Evolutionary conservation across 108 stramenopile genomes (phyloP).

Genomic region (Fragilariopsis cylindrus): DNA sequence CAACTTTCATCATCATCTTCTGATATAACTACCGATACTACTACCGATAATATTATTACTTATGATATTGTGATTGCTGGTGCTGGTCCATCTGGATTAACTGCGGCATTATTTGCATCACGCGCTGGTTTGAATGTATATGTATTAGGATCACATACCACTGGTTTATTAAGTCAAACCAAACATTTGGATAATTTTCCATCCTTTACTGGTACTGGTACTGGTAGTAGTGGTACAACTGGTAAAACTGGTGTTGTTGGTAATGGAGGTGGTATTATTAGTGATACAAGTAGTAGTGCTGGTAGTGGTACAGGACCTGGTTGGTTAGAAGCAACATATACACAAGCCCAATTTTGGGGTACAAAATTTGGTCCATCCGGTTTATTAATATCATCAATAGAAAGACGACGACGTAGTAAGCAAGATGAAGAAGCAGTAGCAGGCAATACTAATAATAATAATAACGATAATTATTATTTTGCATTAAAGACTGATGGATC

Average conservation of each 20-base stretch:
- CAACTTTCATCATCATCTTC: too few species aligned
- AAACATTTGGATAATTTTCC: conserved; percentile 60
- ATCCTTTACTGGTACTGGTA: conserved; percentile 16
- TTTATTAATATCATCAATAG: conserved; percentile 29
- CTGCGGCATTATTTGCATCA: conserved; percentile 62
- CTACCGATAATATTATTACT: too few species aligned
- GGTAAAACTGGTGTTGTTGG: too few species aligned
- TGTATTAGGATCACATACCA: conserved; percentile 48
- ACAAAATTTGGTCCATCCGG: conserved; percentile 47
- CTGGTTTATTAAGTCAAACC: conserved; percentile 51
- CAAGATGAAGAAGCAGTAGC: neutral
- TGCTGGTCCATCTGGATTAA: conserved; percentile 60
- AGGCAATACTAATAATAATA: too few species aligned
- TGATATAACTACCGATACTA: too few species aligned
- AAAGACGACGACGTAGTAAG: neutral
- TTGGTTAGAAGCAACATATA: conserved; percentile 42
- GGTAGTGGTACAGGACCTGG: conserved; percentile 32
- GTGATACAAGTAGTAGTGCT: too few species aligned
- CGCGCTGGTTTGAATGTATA: conserved; percentile 54
- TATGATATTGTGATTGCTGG: conserved; percentile 62
- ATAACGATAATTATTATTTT: conserved; percentile 1
- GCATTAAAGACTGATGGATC: neutral
- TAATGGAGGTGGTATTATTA: too few species aligned
- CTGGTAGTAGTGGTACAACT: neutral
- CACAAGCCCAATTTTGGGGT: conserved; percentile 41